phyloP scores from a whole-genome alignment of 1,284 basidiomycete genomes.

The Sparassis latifolia region DNA sequence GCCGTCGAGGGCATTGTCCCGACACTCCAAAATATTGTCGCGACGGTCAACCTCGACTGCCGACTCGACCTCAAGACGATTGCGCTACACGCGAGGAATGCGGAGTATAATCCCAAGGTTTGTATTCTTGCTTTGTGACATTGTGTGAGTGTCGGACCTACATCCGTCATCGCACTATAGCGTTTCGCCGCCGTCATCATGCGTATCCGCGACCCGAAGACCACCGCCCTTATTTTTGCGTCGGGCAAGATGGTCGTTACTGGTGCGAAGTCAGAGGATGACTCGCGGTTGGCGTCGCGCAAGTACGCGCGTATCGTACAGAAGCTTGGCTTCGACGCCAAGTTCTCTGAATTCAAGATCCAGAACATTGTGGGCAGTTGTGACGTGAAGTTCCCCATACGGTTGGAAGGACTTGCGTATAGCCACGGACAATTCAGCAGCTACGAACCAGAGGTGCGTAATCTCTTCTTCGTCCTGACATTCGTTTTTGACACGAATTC shows the following conservation, averaged over 20 bases:
- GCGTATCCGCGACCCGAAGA: slow-evolving; percentile 99
- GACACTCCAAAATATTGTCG: slow-evolving; percentile 97
- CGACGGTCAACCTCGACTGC: slow-evolving; percentile 97
- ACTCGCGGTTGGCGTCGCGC: slow-evolving; percentile 92
- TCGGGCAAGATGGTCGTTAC: slow-evolving; percentile 99
- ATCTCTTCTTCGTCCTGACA: not conserved
- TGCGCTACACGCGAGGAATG: slow-evolving; percentile 95
- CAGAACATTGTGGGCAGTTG: slow-evolving; percentile 99
- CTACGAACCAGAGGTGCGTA: slow-evolving; percentile 92
- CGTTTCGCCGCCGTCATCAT: slow-evolving; percentile 99
- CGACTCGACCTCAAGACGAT: slow-evolving; percentile 98
- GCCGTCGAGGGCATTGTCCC: slow-evolving; percentile 94
- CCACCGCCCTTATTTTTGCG: slow-evolving; percentile 98
- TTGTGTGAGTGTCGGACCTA: slow-evolving; percentile 56
- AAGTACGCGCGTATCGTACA: slow-evolving; percentile 99
- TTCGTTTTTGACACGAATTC: not conserved
- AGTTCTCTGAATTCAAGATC: slow-evolving; percentile 99
- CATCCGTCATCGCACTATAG: slow-evolving; percentile 52
- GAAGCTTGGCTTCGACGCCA: slow-evolving; percentile 98
- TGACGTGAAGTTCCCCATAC: slow-evolving; percentile 99
- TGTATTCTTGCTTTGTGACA: slow-evolving; percentile 42
- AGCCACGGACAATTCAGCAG: slow-evolving; percentile 98
- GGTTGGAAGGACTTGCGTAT: slow-evolving; percentile 96
- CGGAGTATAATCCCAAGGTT: slow-evolving; percentile 99
- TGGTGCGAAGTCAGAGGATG: slow-evolving; percentile 98